A percentile compares a stretch with the other conserved stretches of the same genome.
phyloP scores from a whole-genome alignment of 306 rosid genomes.

The Fragaria ananassa region DNA sequence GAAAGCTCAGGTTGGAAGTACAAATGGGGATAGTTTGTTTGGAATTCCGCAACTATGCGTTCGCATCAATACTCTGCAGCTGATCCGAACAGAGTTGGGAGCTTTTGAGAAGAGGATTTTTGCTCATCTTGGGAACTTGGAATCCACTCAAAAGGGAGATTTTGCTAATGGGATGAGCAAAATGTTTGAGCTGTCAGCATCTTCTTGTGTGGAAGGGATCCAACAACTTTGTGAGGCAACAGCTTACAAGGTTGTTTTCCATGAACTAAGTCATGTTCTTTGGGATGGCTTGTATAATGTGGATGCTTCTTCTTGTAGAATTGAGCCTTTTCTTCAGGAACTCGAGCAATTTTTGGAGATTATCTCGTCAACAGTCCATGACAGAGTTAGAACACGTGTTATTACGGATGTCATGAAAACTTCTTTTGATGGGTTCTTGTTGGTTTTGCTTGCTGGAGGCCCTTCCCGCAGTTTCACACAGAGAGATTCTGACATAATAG shows the following conservation, averaged over 20 bases:
- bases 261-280: conserved; percentile 60
- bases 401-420: conserved; percentile 79
- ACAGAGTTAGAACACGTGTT: conserved; percentile 84
- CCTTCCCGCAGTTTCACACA: conserved; percentile 68
- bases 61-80: conserved; percentile 80
- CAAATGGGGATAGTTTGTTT: conserved; percentile 44
- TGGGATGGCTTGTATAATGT: conserved; percentile 76
- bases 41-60: conserved; percentile 75
- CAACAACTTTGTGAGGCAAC: conserved; percentile 67
- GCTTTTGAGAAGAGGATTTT: conserved; percentile 64
- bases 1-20: conserved; percentile 54
- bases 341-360: conserved; percentile 83
- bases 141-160: conserved; percentile 31
- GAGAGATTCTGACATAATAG: conserved; percentile 59
- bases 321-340: conserved; percentile 74
- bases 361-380: conserved; percentile 80
- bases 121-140: conserved; percentile 57
- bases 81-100: conserved; percentile 64
- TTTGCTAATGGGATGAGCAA: conserved; percentile 38
- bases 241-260: conserved; percentile 71
- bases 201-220: conserved; percentile 72
- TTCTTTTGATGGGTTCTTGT: conserved; percentile 77
- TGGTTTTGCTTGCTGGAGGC: conserved; percentile 90
- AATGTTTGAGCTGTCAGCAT: conserved; percentile 62
- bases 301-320: conserved; percentile 63